Percentiles rank a stretch among this genome's conserved stretches.
Conservation (phyloP, 129 eudicot species). For the Artemisia annua region DNA sequence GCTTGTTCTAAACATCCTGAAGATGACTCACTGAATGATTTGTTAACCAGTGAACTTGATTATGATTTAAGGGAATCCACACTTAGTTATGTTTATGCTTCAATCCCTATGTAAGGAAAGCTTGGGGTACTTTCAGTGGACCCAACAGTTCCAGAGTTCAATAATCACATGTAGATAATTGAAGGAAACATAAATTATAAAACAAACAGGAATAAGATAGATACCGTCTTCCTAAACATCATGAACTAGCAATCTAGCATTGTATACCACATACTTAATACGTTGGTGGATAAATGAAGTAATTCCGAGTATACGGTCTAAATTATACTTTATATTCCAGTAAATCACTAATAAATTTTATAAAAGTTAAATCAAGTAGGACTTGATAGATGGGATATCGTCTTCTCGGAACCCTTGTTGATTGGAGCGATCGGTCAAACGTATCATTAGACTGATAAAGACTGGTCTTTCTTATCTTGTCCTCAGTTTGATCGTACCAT, state of each 20-base stretch:
- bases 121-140: too few relatives aligned
- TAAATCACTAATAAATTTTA: conserved; percentile 40
- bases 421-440: conserved; percentile 82
- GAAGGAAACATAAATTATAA: too few relatives aligned
- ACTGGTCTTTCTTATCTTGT: conserved; percentile 74
- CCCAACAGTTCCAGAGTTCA: too few relatives aligned
- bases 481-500: too few relatives aligned
- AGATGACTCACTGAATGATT: too few relatives aligned
- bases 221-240: background rate
- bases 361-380: conserved; percentile 41
- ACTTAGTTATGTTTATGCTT: too few relatives aligned
- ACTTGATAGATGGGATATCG: conserved; percentile 50
- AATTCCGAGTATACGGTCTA: conserved; percentile 1
- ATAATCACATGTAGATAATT: too few relatives aligned
- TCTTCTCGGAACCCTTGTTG: conserved; percentile 49
- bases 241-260: background rate
- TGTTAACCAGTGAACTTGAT: too few relatives aligned
- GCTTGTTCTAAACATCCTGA: too few relatives aligned
- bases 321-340: background rate
- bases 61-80: too few relatives aligned
- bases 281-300: background rate
- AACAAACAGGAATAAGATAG: background rate
- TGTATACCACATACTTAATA: background rate
- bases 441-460: conserved; percentile 61
- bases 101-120: too few relatives aligned